Evolutionary conservation across 768 basidiomycete species (phyloP), one percentile per base, ranked within the genome.

Genomic region (Rickenella mellea): DNA sequence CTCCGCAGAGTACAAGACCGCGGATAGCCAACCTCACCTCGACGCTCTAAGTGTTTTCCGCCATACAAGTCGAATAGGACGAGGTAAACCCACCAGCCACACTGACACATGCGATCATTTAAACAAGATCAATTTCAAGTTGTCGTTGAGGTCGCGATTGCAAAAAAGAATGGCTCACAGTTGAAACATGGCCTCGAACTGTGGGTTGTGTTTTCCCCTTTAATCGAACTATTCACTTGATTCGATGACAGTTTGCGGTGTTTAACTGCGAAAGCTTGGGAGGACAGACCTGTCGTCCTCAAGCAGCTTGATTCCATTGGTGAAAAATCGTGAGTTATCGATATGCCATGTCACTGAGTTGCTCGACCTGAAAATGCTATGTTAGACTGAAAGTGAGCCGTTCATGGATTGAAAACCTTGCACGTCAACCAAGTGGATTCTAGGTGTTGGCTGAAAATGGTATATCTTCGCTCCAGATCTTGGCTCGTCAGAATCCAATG

Each of bases 291-390:
- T 4, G 65, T 80, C 11, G 83, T 94, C 6, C 71, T 98, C 41
- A 73, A 84, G 11, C 94, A 98, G 57, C 71, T 98, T 39, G 80
- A 86, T 26, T 76, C 80, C n/a, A 80, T 98, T 30, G 94, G 93
- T 25, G 88, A 91, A 55, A 90, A 89, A 74, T 88, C 86, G 87
- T 89, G 43, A 56, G 83, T 61, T 20, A 29, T 15, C 15, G 25
- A 5, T 27, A 6, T 11, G 28, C 28, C 21, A 19, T 42, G n/a
- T 36, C n/a, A 3, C n/a, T n/a, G 4, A 12, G 24, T 28, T 32
- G 3, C 15, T 17, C 11, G 58, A 50, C 4, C 40, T 31, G 15
- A 52, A 59, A 27, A 58, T 56, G 44, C 40, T 42, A 24, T 6
- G 27, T 21, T 24, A 52, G 54, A 24, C 47, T 55, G 26, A 51